Percentiles rank a stretch among this genome's conserved stretches.
These are phyloP conservation scores for Xylaria grammica DNA, from an alignment of 495 filamentous ascomycete species.

Conservation along the genomic window DNA sequence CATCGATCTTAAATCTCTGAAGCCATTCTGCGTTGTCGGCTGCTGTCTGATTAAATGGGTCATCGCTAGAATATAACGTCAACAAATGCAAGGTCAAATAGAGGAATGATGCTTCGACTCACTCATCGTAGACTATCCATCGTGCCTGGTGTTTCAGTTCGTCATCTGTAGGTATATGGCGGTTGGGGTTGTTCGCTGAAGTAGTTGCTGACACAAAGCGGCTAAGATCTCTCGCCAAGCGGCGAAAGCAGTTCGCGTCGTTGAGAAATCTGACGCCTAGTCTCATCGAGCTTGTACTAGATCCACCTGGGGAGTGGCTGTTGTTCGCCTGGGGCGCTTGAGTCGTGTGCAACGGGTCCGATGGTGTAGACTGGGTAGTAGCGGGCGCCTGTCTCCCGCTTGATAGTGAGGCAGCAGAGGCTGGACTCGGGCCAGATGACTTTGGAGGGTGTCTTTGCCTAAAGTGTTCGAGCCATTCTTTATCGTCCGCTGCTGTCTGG, in stretches of 20 bases:
- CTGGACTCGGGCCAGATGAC: conserved; percentile 14
- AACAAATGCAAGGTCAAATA: conserved; percentile 37
- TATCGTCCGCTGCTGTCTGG: conserved; percentile 72
- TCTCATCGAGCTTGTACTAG: conserved; percentile 28
- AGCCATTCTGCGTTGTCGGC: conserved; percentile 77
- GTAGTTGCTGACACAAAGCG: conserved; percentile 54
- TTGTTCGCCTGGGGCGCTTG: conserved; percentile 13
- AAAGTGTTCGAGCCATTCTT: conserved; percentile 60
- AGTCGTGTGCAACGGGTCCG: conserved; percentile 23
- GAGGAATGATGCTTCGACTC: conserved; percentile 29
- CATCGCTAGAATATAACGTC: conserved; percentile 51
- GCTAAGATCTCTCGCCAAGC: conserved; percentile 52
- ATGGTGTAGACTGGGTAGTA: conserved; percentile 6
- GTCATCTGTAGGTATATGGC: conserved; percentile 57
- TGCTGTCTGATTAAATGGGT: conserved; percentile 76
- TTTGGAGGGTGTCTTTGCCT: conserved; percentile 39
- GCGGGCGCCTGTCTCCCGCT: conserved; percentile 6
- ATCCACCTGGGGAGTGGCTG: neutral
- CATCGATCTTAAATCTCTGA: conserved; percentile 68
- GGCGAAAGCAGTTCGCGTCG: conserved; percentile 60
- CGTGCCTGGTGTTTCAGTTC: conserved; percentile 61
- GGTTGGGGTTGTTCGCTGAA: conserved; percentile 59
- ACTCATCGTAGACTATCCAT: conserved; percentile 63
- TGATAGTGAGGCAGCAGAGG: conserved; percentile 21
- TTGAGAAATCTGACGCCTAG: conserved; percentile 48